These are phyloP conservation scores for Candida maesae DNA, from an alignment of 805 yeast species.

Conservation along the genomic window DNA sequence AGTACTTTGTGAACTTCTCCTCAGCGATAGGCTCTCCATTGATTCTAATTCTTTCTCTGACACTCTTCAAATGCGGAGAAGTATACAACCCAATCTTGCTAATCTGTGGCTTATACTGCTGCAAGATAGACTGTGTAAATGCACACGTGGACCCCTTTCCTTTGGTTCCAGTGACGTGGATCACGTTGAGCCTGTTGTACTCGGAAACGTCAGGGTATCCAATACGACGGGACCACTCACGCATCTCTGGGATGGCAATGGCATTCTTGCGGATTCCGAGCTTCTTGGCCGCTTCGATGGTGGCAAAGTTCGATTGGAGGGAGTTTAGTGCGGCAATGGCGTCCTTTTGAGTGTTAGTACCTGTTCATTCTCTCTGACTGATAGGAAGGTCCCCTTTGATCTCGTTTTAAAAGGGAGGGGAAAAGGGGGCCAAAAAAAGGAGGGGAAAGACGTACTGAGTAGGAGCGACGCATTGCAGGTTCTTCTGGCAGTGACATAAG, in stretches of 20 bases:
- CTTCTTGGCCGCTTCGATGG: constrained; percentile 76
- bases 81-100: constrained; percentile 87
- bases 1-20: constrained; percentile 77
- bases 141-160: constrained; percentile 99
- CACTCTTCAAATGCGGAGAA: constrained; percentile 92
- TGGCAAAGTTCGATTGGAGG: constrained; percentile 86
- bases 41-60: constrained; percentile 85
- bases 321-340: constrained; percentile 84
- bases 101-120: constrained; percentile 49
- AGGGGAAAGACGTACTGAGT: constrained; percentile 11
- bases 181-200: constrained; percentile 68
- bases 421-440: background rate
- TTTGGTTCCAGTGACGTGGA: constrained; percentile 96
- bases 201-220: constrained; percentile 67
- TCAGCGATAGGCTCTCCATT: constrained; percentile 84
- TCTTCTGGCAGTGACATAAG: background rate
- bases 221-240: constrained; percentile 69
- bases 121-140: constrained; percentile 75
- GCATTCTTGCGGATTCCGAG: constrained; percentile 61
- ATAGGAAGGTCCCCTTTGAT: too few species aligned
- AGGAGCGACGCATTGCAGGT: constrained; percentile 17
- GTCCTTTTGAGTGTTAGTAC: constrained; percentile 38
- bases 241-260: constrained; percentile 78
- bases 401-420: too few species aligned
- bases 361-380: background rate